Evolutionary conservation across 2,329 filamentous ascomycete species (phyloP).

Genomic region (Ophiostoma pallidulum): DNA sequence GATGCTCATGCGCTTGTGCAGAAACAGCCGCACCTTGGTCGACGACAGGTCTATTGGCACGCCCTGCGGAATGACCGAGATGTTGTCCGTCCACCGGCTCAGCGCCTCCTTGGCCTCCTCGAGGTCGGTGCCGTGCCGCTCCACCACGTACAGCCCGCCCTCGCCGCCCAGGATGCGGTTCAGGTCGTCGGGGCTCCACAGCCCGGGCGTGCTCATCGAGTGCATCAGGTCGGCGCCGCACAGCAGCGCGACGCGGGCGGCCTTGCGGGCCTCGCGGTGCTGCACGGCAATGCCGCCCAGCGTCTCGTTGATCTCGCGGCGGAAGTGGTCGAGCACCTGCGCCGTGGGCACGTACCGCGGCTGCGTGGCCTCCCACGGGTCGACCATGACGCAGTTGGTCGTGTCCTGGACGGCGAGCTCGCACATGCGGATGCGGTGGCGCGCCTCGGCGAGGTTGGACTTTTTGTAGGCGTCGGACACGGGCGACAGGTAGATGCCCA

Average conservation of each 20-base stretch:
- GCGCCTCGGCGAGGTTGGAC: conserved; percentile 52
- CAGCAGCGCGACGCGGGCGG: conserved; percentile 68
- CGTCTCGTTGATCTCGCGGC: conserved; percentile 77
- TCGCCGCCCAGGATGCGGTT: conserved; percentile 76
- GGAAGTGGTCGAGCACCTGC: conserved; percentile 81
- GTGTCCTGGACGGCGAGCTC: conserved; percentile 65
- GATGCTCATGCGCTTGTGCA: conserved; percentile 73
- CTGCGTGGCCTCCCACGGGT: conserved; percentile 44
- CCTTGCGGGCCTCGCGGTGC: conserved; percentile 27
- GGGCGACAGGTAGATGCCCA: conserved; percentile 78
- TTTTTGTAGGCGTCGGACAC: conserved; percentile 60
- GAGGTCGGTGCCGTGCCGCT: conserved; percentile 74
- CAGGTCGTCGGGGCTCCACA: conserved; percentile 79
- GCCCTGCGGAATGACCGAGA: conserved; percentile 80
- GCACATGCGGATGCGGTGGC: conserved; percentile 63
- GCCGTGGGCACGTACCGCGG: conserved; percentile 82
- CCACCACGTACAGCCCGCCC: conserved; percentile 78
- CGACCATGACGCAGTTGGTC: conserved; percentile 76
- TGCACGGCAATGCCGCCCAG: conserved; percentile 56
- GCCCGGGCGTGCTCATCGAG: conserved; percentile 63
- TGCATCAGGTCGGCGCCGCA: conserved; percentile 68
- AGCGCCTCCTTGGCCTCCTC: conserved; percentile 78
- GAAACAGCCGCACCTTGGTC: conserved; percentile 70
- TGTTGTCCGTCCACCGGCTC: conserved; percentile 73
- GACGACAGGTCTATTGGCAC: conserved; percentile 78